These are phyloP conservation scores for Heritiera fomes DNA, from an alignment of 345 rosid species.

Conservation along the genomic window DNA sequence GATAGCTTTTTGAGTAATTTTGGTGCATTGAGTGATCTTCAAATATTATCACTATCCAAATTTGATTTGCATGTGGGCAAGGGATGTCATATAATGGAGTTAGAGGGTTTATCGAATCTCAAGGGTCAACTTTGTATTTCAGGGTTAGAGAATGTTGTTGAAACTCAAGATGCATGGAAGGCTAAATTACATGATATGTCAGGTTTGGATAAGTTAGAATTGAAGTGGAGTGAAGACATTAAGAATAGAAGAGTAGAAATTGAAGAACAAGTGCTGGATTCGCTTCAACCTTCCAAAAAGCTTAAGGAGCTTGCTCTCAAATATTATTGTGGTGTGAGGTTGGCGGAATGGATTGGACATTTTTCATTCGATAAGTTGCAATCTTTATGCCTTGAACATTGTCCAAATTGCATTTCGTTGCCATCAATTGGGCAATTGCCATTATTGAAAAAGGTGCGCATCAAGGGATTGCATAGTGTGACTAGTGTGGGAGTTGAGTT, in stretches of 20 bases:
- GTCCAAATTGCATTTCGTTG: background rate
- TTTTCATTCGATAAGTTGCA: background rate
- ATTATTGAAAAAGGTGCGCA: too few species aligned
- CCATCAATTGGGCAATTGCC: background rate
- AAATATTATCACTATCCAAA: background rate
- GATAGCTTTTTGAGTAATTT: background rate
- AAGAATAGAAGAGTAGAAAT: background rate
- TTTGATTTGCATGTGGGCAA: background rate
- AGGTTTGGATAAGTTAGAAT: background rate
- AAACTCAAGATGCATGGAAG: background rate
- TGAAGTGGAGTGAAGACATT: background rate
- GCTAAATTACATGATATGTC: background rate
- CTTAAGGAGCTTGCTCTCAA: background rate
- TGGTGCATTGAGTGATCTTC: background rate
- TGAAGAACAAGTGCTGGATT: background rate
- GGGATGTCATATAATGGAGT: background rate
- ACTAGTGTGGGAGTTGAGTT: too few species aligned
- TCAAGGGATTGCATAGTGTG: too few species aligned
- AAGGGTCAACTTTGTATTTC: slow-evolving; percentile 1
- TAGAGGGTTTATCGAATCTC: background rate
- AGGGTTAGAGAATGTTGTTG: background rate
- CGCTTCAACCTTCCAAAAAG: background rate
- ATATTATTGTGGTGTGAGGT: background rate
- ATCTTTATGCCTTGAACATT: background rate
- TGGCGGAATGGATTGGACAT: slow-evolving; percentile 5